phyloP scores from a whole-genome alignment of 2,329 filamentous ascomycete species.

The Zymoseptoria ardabiliae region DNA sequence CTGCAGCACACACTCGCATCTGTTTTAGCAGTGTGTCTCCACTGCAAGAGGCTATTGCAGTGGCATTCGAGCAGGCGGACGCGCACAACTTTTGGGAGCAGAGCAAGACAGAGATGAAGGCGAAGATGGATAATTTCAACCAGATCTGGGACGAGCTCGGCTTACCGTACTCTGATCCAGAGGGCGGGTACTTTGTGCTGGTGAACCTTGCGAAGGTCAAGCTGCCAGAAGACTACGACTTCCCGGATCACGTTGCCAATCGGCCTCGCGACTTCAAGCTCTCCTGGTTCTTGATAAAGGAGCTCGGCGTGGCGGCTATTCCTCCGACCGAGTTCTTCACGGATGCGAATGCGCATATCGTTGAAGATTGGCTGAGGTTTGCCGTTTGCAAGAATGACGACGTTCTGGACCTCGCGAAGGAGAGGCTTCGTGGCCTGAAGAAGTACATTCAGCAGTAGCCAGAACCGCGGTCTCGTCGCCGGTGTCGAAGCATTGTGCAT shows the following conservation, averaged over 20 bases:
- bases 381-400: constrained; percentile 94
- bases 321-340: constrained; percentile 98
- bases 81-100: constrained; percentile 78
- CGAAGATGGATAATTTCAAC: constrained; percentile 82
- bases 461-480: too few relatives aligned
- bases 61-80: constrained; percentile 89
- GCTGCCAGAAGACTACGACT: constrained; percentile 74
- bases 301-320: constrained; percentile 90
- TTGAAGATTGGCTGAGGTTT: constrained; percentile 88
- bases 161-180: constrained; percentile 71
- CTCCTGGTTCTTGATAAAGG: constrained; percentile 92
- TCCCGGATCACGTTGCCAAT: constrained; percentile 79
- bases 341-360: constrained; percentile 70
- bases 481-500: neutral
- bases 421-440: constrained; percentile 42
- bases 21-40: constrained; percentile 93
- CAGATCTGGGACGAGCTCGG: constrained; percentile 46
- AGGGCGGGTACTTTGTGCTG: constrained; percentile 95
- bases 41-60: constrained; percentile 85
- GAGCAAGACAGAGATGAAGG: constrained; percentile 78
- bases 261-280: constrained; percentile 91
- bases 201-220: constrained; percentile 87
- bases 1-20: constrained; percentile 88
- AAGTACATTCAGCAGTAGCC: constrained; percentile 37
- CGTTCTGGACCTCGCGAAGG: constrained; percentile 50